phyloP scores from a whole-genome alignment of 148 eudicot species.

The Diospyros kaki region DNA sequence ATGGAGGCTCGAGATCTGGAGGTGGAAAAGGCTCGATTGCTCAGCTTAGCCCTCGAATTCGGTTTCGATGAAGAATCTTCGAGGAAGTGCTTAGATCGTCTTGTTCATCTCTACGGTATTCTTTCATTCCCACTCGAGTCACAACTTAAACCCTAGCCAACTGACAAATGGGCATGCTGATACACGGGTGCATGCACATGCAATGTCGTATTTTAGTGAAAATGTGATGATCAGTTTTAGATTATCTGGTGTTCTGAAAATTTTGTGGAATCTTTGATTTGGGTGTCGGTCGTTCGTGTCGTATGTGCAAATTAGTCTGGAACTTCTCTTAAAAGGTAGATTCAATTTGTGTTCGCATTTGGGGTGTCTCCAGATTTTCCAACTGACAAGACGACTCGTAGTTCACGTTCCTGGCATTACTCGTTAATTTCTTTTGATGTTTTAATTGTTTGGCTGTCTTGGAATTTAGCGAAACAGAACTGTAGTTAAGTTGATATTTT shows the following conservation, averaged over 20 bases:
- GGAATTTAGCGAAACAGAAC: neutral
- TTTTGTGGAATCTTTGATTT: neutral
- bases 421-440: neutral
- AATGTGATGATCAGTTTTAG: neutral
- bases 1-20: slow-evolving; percentile 35
- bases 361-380: neutral
- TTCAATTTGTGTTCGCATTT: neutral
- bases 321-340: neutral
- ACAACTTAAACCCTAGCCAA: slow-evolving; percentile 14
- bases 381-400: neutral
- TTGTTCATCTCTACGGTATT: slow-evolving; percentile 70
- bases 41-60: slow-evolving; percentile 74
- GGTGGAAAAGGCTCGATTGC: slow-evolving; percentile 53
- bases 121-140: neutral
- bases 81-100: slow-evolving; percentile 60
- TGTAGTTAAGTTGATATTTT: neutral
- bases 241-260: neutral
- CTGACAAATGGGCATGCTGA: neutral
- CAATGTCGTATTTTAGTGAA: neutral
- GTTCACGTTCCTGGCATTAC: neutral
- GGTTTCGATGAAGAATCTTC: slow-evolving; percentile 84
- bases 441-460: neutral
- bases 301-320: neutral
- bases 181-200: neutral
- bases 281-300: neutral